These are phyloP conservation scores for Botrytis cinerea DNA, from an alignment of 2,329 filamentous ascomycete species.

Conservation along the genomic window DNA sequence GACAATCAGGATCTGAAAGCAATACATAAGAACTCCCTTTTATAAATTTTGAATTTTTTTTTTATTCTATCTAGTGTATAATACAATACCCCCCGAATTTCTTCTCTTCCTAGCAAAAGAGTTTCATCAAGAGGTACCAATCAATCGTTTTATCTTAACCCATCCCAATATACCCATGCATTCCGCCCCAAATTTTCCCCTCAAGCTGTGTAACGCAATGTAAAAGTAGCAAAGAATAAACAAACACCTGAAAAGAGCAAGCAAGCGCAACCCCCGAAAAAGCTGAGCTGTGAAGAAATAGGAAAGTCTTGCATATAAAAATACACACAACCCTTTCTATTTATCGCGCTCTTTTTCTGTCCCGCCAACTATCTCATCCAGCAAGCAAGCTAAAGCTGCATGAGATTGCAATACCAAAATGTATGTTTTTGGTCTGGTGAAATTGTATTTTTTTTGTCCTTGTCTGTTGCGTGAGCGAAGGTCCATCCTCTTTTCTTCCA, in stretches of 20 bases:
- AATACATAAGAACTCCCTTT: not conserved
- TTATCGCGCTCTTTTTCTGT: slow-evolving; percentile 2
- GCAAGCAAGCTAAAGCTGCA: not conserved
- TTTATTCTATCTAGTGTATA: slow-evolving; percentile 13
- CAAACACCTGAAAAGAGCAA: slow-evolving; percentile 18
- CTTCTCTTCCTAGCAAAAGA: not conserved
- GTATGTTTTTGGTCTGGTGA: not conserved
- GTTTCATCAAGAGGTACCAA: slow-evolving; percentile 4
- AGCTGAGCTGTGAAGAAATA: slow-evolving; percentile 1
- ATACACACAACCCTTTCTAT: not conserved
- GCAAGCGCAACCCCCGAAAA: slow-evolving; percentile 2
- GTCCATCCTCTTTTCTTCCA: slow-evolving; percentile 18
- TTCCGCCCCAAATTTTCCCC: slow-evolving; percentile 10
- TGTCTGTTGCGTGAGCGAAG: slow-evolving; percentile 23
- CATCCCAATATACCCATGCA: slow-evolving; percentile 8
- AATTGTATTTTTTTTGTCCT: slow-evolving; percentile 1
- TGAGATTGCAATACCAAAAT: slow-evolving; percentile 8
- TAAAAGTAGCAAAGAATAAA: slow-evolving; percentile 3
- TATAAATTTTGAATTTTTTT: slow-evolving; percentile 18
- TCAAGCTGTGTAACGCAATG: slow-evolving; percentile 7
- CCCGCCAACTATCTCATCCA: not conserved
- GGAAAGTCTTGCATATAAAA: not conserved
- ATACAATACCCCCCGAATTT: slow-evolving; percentile 8
- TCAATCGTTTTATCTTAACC: slow-evolving; percentile 15
- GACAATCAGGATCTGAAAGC: not conserved